These are phyloP conservation scores for Amanita inopinata DNA, from an alignment of 768 basidiomycete species.

Conservation along the genomic window DNA sequence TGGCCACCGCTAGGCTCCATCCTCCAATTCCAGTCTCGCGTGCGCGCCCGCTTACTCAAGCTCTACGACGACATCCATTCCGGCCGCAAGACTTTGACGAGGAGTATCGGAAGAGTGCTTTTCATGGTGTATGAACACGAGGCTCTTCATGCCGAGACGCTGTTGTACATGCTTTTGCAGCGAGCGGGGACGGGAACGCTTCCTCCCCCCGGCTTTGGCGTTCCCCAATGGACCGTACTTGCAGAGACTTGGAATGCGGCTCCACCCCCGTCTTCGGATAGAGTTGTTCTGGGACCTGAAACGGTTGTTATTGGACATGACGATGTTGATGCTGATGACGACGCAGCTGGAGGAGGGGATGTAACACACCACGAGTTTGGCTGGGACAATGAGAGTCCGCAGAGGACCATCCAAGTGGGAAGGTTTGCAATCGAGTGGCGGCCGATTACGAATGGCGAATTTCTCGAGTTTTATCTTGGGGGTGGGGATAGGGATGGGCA, in stretches of 20 bases:
- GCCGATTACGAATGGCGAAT: constrained; percentile 86
- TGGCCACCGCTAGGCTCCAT: constrained; percentile 77
- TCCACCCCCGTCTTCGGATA: constrained; percentile 30
- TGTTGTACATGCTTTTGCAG: constrained; percentile 92
- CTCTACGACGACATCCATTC: constrained; percentile 64
- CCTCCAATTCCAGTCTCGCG: constrained; percentile 67
- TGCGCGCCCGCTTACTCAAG: constrained; percentile 58
- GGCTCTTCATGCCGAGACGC: constrained; percentile 81
- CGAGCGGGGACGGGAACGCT: constrained; percentile 69
- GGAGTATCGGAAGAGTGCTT: constrained; percentile 67
- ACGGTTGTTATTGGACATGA: constrained; percentile 69
- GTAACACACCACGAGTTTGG: constrained; percentile 64
- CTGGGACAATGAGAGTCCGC: constrained; percentile 92
- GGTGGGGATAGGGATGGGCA: no score
- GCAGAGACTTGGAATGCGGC: constrained; percentile 37
- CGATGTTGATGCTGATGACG: constrained; percentile 68
- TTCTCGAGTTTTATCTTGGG: constrained; percentile 51
- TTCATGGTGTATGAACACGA: constrained; percentile 94
- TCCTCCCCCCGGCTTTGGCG: constrained; percentile 64
- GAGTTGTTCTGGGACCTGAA: constrained; percentile 49
- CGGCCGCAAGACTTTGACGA: constrained; percentile 42
- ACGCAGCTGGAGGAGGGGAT: constrained; percentile 23
- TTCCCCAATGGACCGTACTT: constrained; percentile 62
- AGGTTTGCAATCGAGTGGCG: constrained; percentile 75
- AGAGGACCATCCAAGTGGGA: constrained; percentile 45